These are phyloP conservation scores for Talaromyces pinophilus DNA, from an alignment of 2,329 filamentous ascomycete genomes.

Conservation along the genomic window DNA sequence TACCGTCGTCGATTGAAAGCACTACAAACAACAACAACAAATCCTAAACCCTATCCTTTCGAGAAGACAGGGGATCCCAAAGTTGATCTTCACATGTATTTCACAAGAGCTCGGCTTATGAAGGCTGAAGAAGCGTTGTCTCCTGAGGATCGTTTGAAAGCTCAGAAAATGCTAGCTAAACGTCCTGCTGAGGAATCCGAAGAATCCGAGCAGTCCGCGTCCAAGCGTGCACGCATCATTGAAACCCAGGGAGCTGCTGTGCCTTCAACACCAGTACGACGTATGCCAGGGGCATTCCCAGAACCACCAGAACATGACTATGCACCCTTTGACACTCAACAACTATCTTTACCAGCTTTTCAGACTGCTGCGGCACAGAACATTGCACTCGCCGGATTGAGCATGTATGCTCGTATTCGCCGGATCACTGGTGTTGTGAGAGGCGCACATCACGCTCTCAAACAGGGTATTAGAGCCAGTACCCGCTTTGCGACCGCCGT, in stretches of 20 bases:
- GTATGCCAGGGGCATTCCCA: conserved; percentile 11
- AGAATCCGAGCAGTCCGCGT: background rate
- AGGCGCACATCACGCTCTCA: conserved; percentile 6
- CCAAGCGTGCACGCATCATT: conserved; percentile 5
- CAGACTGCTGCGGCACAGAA: background rate
- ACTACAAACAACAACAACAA: background rate
- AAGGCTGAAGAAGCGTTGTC: background rate
- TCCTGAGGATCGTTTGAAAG: background rate
- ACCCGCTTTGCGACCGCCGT: background rate
- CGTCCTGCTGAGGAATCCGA: background rate
- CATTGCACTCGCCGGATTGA: background rate
- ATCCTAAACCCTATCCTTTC: background rate
- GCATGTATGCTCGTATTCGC: background rate
- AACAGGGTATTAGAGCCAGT: conserved; percentile 3
- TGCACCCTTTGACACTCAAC: background rate
- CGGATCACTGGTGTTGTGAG: conserved; percentile 9
- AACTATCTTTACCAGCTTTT: background rate
- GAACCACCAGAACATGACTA: background rate
- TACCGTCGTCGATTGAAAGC: background rate
- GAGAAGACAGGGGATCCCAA: background rate
- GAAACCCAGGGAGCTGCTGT: background rate
- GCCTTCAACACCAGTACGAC: background rate
- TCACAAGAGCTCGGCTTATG: background rate
- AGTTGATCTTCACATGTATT: background rate
- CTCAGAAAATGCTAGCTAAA: background rate